Percentiles rank a stretch among this genome's conserved stretches.
These are phyloP conservation scores for Plasmopara viticola DNA, from an alignment of 352 stramenopile species.

Conservation along the genomic window DNA sequence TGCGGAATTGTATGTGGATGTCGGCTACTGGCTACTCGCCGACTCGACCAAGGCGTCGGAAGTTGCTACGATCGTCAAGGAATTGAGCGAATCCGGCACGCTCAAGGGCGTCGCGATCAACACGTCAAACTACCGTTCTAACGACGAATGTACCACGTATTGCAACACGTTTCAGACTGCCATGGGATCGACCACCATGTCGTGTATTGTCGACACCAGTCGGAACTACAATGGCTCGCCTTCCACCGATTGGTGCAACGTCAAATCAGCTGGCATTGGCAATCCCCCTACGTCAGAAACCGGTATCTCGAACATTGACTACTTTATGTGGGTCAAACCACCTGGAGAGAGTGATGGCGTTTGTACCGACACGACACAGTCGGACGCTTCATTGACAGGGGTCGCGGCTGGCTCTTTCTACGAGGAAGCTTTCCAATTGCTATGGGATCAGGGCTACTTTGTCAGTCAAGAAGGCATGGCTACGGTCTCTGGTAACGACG, in stretches of 20 bases:
- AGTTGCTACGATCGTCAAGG: constrained; percentile 40
- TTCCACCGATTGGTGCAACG: constrained; percentile 64
- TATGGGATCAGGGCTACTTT: constrained; percentile 73
- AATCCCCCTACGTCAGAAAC: constrained; percentile 42
- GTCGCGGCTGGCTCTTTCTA: constrained; percentile 53
- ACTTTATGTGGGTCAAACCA: constrained; percentile 66
- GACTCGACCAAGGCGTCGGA: constrained; percentile 20
- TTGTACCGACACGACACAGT: constrained; percentile 39
- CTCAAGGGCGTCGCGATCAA: constrained; percentile 64
- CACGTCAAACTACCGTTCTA: constrained; percentile 62
- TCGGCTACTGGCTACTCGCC: constrained; percentile 53
- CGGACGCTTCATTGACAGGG: constrained; percentile 23
- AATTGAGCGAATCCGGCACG: constrained; percentile 27
- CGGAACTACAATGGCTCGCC: constrained; percentile 44
- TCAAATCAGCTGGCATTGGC: constrained; percentile 49
- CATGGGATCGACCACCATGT: constrained; percentile 35
- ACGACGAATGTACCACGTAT: constrained; percentile 35
- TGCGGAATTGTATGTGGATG: constrained; percentile 56
- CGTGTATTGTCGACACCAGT: constrained; percentile 60
- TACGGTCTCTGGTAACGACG: constrained; percentile 16
- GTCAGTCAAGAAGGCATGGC: constrained; percentile 30
- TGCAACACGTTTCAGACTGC: constrained; percentile 52
- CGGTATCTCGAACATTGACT: constrained; percentile 44
- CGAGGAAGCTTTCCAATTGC: constrained; percentile 34
- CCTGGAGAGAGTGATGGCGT: constrained; percentile 57